Conservation (phyloP, 495 filamentous ascomycete genomes). For the Daldinia loculata region DNA sequence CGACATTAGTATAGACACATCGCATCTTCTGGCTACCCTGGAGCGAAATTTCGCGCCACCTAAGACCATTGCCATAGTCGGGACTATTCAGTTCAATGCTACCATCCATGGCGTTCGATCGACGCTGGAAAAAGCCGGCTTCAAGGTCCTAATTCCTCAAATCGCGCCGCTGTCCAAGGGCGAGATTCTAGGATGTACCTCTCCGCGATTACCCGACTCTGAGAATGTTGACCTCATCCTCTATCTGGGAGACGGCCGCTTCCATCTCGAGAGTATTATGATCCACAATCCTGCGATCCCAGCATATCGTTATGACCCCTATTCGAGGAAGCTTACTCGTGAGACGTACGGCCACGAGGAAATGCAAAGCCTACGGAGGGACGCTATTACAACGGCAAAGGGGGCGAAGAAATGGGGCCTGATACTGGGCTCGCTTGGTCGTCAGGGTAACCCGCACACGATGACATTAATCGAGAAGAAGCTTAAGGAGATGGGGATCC, state of each 20-base stretch:
- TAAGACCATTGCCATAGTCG: constrained; percentile 90
- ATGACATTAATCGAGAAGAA: constrained; percentile 84
- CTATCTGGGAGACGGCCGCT: constrained; percentile 94
- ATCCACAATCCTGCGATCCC: constrained; percentile 93
- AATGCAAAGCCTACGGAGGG: constrained; percentile 80
- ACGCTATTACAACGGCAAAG: constrained; percentile 78
- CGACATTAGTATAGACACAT: constrained; percentile 92
- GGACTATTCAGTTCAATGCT: constrained; percentile 98
- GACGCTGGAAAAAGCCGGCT: constrained; percentile 81
- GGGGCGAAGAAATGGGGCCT: constrained; percentile 88
- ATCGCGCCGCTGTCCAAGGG: constrained; percentile 91
- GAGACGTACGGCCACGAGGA: constrained; percentile 90
- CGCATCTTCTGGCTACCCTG: constrained; percentile 86
- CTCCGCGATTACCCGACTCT: constrained; percentile 70
- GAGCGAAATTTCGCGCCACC: constrained; percentile 85
- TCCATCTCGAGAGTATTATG: constrained; percentile 98
- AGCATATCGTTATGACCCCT: constrained; percentile 97
- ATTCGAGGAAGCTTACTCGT: constrained; percentile 87
- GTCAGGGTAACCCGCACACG: constrained; percentile 95
- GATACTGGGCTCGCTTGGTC: constrained; percentile 89
- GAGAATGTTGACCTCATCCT: constrained; percentile 77
- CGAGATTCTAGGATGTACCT: constrained; percentile 96
- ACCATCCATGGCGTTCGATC: constrained; percentile 85
- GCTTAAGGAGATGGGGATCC: constrained; percentile 71
- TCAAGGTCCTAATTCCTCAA: constrained; percentile 84